phyloP scores from a whole-genome alignment of 2,329 filamentous ascomycete species.

The Exophiala xenobiotica region DNA sequence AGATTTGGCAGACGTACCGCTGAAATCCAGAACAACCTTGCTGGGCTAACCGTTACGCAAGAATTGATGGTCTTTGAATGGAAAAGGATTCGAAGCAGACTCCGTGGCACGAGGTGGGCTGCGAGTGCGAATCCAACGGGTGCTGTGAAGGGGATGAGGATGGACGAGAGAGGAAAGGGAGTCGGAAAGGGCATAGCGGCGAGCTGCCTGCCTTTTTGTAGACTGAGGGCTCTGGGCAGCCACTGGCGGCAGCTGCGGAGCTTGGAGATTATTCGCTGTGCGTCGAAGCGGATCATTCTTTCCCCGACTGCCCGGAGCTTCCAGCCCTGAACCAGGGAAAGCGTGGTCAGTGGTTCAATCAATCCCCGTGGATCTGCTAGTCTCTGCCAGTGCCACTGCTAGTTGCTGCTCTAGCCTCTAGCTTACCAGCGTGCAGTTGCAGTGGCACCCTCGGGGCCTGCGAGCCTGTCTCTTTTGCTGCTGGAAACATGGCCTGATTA shows the following conservation, averaged over 20 bases:
- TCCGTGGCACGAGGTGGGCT: slow-evolving; percentile 2
- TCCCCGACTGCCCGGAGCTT: slow-evolving; percentile 19
- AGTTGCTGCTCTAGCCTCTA: slow-evolving; percentile 3
- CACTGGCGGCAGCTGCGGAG: slow-evolving; percentile 13
- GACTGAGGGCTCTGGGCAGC: slow-evolving; percentile 19
- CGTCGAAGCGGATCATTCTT: slow-evolving; percentile 22
- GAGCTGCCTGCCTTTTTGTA: slow-evolving; percentile 28
- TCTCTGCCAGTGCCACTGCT: slow-evolving; percentile 5
- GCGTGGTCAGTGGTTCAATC: slow-evolving; percentile 1
- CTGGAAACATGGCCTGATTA: too few species aligned
- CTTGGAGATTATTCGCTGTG: slow-evolving; percentile 6
- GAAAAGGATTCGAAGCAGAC: not conserved
- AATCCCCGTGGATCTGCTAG: not conserved
- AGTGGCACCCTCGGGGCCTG: not conserved
- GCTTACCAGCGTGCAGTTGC: not conserved
- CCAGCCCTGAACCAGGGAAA: not conserved
- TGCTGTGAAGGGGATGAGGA: slow-evolving; percentile 6
- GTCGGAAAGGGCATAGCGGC: slow-evolving; percentile 30
- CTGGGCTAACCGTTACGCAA: not conserved
- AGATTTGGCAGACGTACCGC: slow-evolving; percentile 13
- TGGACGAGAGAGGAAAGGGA: slow-evolving; percentile 30
- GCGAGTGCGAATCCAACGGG: not conserved
- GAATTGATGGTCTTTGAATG: not conserved
- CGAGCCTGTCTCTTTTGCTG: too few species aligned
- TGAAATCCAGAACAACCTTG: not conserved